Evolutionary conservation across 2,329 filamentous ascomycete species (phyloP).

Genomic region (Aspergillus sp.): DNA sequence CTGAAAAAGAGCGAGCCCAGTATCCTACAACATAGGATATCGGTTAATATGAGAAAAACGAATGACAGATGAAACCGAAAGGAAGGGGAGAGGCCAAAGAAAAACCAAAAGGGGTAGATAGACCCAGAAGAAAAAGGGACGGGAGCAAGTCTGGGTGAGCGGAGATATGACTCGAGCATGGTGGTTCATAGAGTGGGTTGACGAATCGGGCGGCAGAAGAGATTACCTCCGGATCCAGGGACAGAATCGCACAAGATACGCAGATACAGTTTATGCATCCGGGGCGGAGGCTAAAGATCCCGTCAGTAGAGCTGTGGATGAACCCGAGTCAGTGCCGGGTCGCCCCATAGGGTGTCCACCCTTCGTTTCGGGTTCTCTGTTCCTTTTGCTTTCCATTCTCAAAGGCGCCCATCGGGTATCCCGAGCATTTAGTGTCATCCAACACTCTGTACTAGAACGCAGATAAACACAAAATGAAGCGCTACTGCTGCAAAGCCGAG

Average conservation of each 20-base stretch:
- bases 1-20: conserved; percentile 3
- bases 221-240: conserved; percentile 5
- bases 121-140: not conserved
- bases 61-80: not conserved
- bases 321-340: not conserved
- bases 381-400: too few species aligned
- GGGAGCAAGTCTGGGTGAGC: not conserved
- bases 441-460: too few species aligned
- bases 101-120: not conserved
- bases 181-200: too few species aligned
- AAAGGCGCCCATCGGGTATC: too few species aligned
- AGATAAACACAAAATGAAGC: too few species aligned
- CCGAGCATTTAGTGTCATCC: too few species aligned
- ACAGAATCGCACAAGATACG: not conserved
- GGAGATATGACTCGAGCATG: too few species aligned
- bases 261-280: not conserved
- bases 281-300: not conserved
- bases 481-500: too few species aligned
- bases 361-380: too few species aligned
- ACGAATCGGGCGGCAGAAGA: conserved; percentile 8
- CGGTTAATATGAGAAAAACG: not conserved
- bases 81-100: conserved; percentile 3
- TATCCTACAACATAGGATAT: conserved; percentile 4
- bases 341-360: too few species aligned
- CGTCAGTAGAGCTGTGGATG: not conserved